phyloP scores from a whole-genome alignment of 257 asterid genomes.

The Fraxinus pennsylvanica region DNA sequence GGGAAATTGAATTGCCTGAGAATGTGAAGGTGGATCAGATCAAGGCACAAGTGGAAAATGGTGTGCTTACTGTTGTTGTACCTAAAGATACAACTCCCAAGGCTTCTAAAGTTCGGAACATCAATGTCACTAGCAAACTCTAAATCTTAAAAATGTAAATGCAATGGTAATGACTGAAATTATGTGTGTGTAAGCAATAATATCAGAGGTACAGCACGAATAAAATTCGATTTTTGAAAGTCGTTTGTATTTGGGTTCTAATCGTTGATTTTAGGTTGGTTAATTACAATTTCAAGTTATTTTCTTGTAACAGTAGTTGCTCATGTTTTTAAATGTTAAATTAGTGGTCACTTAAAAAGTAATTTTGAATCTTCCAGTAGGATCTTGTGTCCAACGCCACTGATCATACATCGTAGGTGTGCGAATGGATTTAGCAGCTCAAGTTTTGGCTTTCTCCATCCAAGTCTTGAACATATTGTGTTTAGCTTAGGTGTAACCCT shows the following conservation, averaged over 20 bases:
- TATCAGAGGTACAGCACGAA: background rate
- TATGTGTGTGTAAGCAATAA: background rate
- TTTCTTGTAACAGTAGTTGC: too few relatives aligned
- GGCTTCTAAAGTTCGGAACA: constrained; percentile 58
- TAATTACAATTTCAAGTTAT: too few relatives aligned
- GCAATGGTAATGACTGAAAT: background rate
- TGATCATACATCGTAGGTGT: too few relatives aligned
- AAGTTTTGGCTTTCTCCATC: too few relatives aligned
- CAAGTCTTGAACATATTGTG: too few relatives aligned
- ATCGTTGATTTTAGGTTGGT: too few relatives aligned
- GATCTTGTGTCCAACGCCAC: too few relatives aligned
- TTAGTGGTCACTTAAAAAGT: too few relatives aligned
- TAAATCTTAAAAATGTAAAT: constrained; percentile 14
- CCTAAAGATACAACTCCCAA: constrained; percentile 71
- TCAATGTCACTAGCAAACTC: constrained; percentile 62
- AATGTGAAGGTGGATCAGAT: constrained; percentile 76
- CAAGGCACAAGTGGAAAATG: constrained; percentile 72
- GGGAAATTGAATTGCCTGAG: constrained; percentile 74
- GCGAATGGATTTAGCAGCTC: too few relatives aligned
- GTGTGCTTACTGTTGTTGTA: constrained; percentile 73
- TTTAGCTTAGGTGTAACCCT: too few relatives aligned
- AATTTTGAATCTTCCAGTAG: too few relatives aligned
- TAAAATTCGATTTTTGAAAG: background rate
- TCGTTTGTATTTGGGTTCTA: background rate
- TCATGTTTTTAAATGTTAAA: too few relatives aligned